A percentile compares a stretch with the other conserved stretches of the same genome.
phyloP scores from a whole-genome alignment of 192 early-diverging fungal genomes.

The Coemansia sp. region DNA sequence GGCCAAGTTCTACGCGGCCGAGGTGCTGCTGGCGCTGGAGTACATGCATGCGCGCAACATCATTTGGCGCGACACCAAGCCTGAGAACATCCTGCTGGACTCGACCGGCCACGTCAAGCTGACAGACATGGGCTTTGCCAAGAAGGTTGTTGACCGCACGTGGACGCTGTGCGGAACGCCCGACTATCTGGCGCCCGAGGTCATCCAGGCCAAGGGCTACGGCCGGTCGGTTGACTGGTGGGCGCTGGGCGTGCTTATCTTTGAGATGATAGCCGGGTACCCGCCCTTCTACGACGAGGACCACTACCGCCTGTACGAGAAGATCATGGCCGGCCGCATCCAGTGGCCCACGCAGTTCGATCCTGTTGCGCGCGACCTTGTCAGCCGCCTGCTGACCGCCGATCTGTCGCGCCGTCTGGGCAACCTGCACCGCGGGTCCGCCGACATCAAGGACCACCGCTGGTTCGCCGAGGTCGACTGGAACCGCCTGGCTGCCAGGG shows the following conservation, averaged over 20 bases:
- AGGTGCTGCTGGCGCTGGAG: slow-evolving; percentile 87
- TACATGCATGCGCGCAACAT: slow-evolving; percentile 85
- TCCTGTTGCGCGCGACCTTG: slow-evolving; percentile 77
- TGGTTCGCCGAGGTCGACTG: slow-evolving; percentile 97
- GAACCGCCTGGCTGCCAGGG: slow-evolving; percentile 68
- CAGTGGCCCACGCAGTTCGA: slow-evolving; percentile 88
- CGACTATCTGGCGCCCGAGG: slow-evolving; percentile 85
- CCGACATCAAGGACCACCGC: slow-evolving; percentile 91
- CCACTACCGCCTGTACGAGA: slow-evolving; percentile 90
- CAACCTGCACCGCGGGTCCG: slow-evolving; percentile 79
- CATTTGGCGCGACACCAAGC: slow-evolving; percentile 91
- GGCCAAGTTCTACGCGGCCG: slow-evolving; percentile 87
- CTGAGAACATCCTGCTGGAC: slow-evolving; percentile 82
- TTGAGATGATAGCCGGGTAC: slow-evolving; percentile 94
- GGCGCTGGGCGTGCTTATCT: slow-evolving; percentile 90
- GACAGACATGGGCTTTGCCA: slow-evolving; percentile 89
- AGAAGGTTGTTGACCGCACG: slow-evolving; percentile 76
- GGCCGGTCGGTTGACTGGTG: slow-evolving; percentile 96
- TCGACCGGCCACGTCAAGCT: slow-evolving; percentile 79
- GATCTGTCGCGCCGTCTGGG: slow-evolving; percentile 87
- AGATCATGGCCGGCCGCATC: slow-evolving; percentile 83
- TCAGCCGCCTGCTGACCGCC: slow-evolving; percentile 75
- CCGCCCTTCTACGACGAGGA: slow-evolving; percentile 97
- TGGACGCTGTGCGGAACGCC: slow-evolving; percentile 87
- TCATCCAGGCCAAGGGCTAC: slow-evolving; percentile 92